Evolutionary conservation across 768 basidiomycete genomes (phyloP).

Genomic region (Leccinum olivaceopallidum): DNA sequence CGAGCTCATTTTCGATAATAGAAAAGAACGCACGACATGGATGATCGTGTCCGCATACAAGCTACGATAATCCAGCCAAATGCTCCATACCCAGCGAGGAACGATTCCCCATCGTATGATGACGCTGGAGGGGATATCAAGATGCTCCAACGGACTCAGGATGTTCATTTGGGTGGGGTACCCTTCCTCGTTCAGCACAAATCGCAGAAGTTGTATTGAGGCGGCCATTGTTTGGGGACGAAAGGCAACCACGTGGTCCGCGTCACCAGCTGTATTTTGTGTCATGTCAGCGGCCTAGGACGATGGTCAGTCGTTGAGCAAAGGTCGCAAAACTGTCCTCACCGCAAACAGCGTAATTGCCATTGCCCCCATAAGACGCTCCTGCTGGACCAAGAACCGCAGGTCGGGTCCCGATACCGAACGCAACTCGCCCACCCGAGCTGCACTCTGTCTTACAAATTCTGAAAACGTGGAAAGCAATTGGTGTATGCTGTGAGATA

Average conservation of each 20-base stretch:
- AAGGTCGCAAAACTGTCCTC: constrained; percentile 4
- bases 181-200: constrained; percentile 36
- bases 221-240: constrained; percentile 49
- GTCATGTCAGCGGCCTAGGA: constrained; percentile 26
- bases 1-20: neutral
- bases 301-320: neutral
- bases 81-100: constrained; percentile 64
- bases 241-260: constrained; percentile 24
- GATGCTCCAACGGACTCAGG: constrained; percentile 17
- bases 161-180: constrained; percentile 6
- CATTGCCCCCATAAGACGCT: constrained; percentile 37
- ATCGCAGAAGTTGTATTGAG: constrained; percentile 46
- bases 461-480: constrained; percentile 21
- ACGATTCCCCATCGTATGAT: constrained; percentile 60
- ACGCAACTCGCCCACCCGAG: constrained; percentile 13
- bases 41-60: constrained; percentile 51
- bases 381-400: constrained; percentile 23
- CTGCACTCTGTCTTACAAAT: constrained; percentile 21
- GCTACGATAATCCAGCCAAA: constrained; percentile 57
- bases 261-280: neutral
- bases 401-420: constrained; percentile 6
- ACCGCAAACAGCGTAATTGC: constrained; percentile 39
- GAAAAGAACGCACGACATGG: constrained; percentile 42
- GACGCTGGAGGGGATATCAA: constrained; percentile 48
- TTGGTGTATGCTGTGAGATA: constrained; percentile 13